Percentiles rank a stretch among this genome's conserved stretches.
Conservation (phyloP, 2,329 filamentous ascomycete species). For the Stagonosporopsis rhizophila region DNA sequence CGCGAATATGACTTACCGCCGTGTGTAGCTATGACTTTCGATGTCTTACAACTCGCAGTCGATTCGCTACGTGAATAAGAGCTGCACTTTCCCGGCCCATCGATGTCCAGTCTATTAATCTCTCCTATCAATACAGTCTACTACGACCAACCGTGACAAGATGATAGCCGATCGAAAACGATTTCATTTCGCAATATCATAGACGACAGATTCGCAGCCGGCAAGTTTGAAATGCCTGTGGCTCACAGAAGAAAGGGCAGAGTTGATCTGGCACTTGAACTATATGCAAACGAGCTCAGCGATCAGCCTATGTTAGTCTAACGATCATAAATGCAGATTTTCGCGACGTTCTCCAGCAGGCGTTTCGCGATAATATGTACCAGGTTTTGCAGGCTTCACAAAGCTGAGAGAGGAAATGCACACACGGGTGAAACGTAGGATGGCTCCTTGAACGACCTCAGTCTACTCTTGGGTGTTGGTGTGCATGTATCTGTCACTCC, state of each 20-base stretch:
- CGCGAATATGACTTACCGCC: not conserved
- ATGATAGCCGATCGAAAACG: not conserved
- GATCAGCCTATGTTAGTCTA: constrained; percentile 12
- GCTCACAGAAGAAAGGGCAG: not conserved
- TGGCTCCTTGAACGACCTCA: not conserved
- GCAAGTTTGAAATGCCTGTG: not conserved
- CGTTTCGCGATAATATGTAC: constrained; percentile 30
- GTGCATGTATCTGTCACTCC: too few relatives aligned
- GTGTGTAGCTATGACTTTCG: constrained; percentile 49
- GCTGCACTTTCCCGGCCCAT: not conserved
- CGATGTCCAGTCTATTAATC: not conserved
- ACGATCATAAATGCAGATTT: constrained; percentile 33
- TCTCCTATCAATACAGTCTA: constrained; percentile 1
- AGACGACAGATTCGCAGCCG: not conserved
- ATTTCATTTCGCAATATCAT: not conserved
- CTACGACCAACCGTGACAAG: not conserved
- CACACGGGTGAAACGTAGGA: constrained; percentile 27
- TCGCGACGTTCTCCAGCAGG: constrained; percentile 25
- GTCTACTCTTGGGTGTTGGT: not conserved
- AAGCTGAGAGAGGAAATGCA: constrained; percentile 40
- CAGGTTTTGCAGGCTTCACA: constrained; percentile 24
- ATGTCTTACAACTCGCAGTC: constrained; percentile 44
- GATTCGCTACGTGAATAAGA: constrained; percentile 37
- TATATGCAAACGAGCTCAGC: not conserved
- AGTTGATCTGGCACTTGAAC: constrained; percentile 3